Conservation (phyloP, 345 rosid species). For the Carallia brachiata region DNA sequence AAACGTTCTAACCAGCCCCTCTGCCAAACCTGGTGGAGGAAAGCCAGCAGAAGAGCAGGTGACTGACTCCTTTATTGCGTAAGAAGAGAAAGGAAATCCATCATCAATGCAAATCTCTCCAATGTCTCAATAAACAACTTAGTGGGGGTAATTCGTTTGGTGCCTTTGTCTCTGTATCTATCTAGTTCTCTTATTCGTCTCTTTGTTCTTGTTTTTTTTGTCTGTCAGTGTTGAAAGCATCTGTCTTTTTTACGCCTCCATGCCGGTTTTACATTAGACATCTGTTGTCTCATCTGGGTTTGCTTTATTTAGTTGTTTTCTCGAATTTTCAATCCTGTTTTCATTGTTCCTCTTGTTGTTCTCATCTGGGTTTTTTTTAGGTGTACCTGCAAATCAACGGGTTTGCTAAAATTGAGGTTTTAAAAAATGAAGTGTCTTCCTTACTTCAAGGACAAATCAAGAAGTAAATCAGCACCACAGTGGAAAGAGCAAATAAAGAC, state of each 20-base stretch:
- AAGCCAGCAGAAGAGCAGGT: no score
- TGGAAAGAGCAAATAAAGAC: constrained; percentile 25
- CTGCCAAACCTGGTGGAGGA: no score
- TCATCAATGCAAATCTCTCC: no score
- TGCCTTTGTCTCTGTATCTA: not conserved
- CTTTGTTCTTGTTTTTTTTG: not conserved
- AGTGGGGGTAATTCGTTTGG: no score
- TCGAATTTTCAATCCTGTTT: no score
- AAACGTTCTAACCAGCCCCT: no score
- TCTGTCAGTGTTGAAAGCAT: not conserved
- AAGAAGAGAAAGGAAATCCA: no score
- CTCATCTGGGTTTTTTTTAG: not conserved
- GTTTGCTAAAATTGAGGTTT: not conserved
- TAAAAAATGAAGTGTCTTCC: constrained; percentile 55
- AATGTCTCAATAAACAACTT: no score
- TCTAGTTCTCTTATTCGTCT: not conserved
- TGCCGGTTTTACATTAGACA: not conserved
- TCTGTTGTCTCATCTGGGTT: not conserved
- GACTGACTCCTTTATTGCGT: no score
- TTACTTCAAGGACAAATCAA: constrained; percentile 50
- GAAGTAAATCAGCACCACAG: constrained; percentile 50
- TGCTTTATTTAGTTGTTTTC: no score
- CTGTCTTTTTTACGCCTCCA: not conserved
- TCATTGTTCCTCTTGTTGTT: no score
- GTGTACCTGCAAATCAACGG: not conserved